Evolutionary conservation across 2,329 filamentous ascomycete genomes (phyloP), one percentile per base, ranked within the genome.

Genomic region (Fusarium sp.): DNA sequence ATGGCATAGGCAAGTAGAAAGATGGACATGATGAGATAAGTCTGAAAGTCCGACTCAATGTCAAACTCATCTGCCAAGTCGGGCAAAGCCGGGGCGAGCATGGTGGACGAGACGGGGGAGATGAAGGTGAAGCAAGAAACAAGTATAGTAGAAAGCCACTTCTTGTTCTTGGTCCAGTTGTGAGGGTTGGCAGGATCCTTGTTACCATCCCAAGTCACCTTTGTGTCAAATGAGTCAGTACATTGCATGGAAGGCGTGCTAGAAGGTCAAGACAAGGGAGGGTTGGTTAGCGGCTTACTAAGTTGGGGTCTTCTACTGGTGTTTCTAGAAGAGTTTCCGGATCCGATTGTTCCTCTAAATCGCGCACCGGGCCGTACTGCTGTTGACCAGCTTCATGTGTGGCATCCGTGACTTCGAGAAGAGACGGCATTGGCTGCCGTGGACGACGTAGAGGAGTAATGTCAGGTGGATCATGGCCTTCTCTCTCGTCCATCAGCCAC

Each of bases 1-100:
- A 89, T 82, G 12, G 86, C 87, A 54, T 87, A 87, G 61, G 89
- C 89, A 0, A 91, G 84, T 4, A 92, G 84, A 78, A 90, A 90
- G 40, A 92, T 86, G 1, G 89, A 90, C 62, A 91, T 84, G 71
- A 90, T 84, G 58, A 92, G 87, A 6, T 43, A 89, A 65, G 78
- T 86, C 47, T 85, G 80, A 32, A 88, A 82, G 6, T 77, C 81
- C 9, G 82, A 82, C 1, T 77, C 79, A 59, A 89, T 85, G 27
- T 84, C 66, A 37, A 89, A 81, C 17, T 89, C 86, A 2, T 79
- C 75, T 1, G 83, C 82, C 22, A 90, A 82, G 6, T 82, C 79
- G 5, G 80, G 71, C 12, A 90, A 75, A 0, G 85, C 87, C 0
- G 88, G 88, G 0, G 87, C 85, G 4, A 89, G 79, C 87, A 84